A percentile compares a stretch with the other conserved stretches of the same genome.
Evolutionary conservation across 2,329 filamentous ascomycete species (phyloP).

Genomic region (Cordyceps javanica): DNA sequence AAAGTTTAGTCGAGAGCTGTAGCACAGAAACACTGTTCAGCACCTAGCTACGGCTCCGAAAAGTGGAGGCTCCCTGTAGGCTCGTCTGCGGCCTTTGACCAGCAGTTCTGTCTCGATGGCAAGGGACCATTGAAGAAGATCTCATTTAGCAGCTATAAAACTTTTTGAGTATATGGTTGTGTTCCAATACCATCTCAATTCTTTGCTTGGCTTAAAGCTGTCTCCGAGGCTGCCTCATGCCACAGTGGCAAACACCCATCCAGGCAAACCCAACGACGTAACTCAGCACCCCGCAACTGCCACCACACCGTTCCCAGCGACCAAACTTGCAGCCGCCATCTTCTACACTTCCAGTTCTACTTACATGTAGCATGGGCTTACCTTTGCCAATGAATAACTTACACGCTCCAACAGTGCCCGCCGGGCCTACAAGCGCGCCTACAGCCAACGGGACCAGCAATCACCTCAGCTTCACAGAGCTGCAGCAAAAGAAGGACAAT

Average conservation of each 20-base stretch:
- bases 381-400: slow-evolving; percentile 44
- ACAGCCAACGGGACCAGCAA: slow-evolving; percentile 54
- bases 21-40: not conserved
- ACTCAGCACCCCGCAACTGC: slow-evolving; percentile 4
- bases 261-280: slow-evolving; percentile 6
- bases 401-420: slow-evolving; percentile 56
- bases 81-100: no score
- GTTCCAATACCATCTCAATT: not conserved
- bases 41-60: not conserved
- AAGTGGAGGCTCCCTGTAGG: no score
- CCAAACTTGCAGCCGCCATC: not conserved
- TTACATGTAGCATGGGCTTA: not conserved
- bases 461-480: slow-evolving; percentile 66
- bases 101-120: no score
- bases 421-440: slow-evolving; percentile 64
- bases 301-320: not conserved
- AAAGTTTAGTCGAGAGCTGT: not conserved
- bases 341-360: not conserved
- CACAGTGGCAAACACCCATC: not conserved
- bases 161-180: no score
- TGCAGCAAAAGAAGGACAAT: slow-evolving; percentile 77
- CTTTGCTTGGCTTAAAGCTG: not conserved
- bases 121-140: not conserved
- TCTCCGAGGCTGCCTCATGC: not conserved
- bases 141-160: no score